Base-by-base conservation (phyloP, 805 yeast genomes). In the Cyberlindnera maritima region DNA sequence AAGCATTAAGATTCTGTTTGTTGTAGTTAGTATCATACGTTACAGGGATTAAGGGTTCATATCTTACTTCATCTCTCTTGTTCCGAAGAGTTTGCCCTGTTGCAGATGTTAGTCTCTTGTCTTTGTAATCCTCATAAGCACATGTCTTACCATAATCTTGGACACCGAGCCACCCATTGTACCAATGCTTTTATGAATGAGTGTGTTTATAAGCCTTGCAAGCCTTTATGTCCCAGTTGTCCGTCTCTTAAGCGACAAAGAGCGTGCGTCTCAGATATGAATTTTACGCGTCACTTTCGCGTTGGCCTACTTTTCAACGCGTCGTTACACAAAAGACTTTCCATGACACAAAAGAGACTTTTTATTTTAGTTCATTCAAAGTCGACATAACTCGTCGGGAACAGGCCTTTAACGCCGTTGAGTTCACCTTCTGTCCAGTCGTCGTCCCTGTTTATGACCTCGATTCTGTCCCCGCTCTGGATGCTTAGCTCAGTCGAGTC, bases 351-450 rank as follows among this genome's bases (percentile, higher is more conserved):
- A n/a, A n/a, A n/a, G n/a, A n/a, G n/a, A n/a, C n/a, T n/a, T n/a
- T n/a, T n/a, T n/a, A n/a, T n/a, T n/a, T n/a, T n/a, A n/a, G n/a
- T n/a, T n/a, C 25, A 54, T 33, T 44, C 49, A 2, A 50, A 15
- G 31, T 58, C 61, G 4, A 57, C 62, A 63, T 91, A 91, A 50
- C 85, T 72, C 0, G 94, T 82, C 6, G 98, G 98, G 65, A 88
- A 83, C 46, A 85, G 62, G 1, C 96, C 96, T 17, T 68, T 70
- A 8, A 51, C 53, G 0, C 92, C 94, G 52, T 80, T 71, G 7
- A 85, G 49, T 61, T 87, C 92, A 12, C 97, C 98, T 55, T 83
- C 86, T 2, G 97, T 91, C 99, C 99, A 94, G 10, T 89, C 91
- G 54, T 85, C 87, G 43, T 84, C 86, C 42, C 81, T 88, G 25